Evolutionary conservation across 1,284 basidiomycete species (phyloP).

Genomic region (Ustilago cynodontis): DNA sequence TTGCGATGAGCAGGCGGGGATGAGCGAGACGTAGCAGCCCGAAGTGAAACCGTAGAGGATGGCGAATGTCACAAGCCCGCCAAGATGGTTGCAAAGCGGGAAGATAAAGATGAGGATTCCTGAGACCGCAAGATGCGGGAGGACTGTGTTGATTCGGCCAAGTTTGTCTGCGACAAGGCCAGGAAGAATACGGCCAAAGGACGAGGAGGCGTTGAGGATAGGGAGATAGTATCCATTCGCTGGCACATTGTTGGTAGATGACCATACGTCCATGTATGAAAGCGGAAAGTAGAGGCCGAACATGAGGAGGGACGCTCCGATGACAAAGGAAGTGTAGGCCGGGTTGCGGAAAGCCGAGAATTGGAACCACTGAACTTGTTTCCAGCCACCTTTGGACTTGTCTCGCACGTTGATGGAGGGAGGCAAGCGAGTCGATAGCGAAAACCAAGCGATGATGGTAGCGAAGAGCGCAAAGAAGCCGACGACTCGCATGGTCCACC

Average conservation of each 20-base stretch:
- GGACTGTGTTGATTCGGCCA: conserved; percentile 69
- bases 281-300: conserved; percentile 58
- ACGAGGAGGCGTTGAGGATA: conserved; percentile 57
- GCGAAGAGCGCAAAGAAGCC: conserved; percentile 54
- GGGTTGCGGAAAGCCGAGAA: conserved; percentile 48
- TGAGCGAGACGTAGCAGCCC: conserved; percentile 57
- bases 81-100: conserved; percentile 36
- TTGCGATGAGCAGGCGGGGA: conserved; percentile 45
- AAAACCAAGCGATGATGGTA: conserved; percentile 37
- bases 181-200: conserved; percentile 68
- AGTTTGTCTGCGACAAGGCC: conserved; percentile 67
- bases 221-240: conserved; percentile 53
- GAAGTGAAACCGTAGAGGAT: conserved; percentile 59
- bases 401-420: conserved; percentile 44
- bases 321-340: conserved; percentile 41
- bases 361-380: conserved; percentile 39
- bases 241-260: conserved; percentile 25
- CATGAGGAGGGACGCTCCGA: conserved; percentile 45
- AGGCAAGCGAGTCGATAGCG: conserved; percentile 44
- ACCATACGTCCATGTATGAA: conserved; percentile 55
- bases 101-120: conserved; percentile 61
- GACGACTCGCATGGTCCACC: conserved; percentile 52
- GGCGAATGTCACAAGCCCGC: conserved; percentile 37
- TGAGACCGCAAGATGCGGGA: conserved; percentile 61
- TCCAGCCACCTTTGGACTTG: conserved; percentile 51